Evolutionary conservation across 2,329 filamentous ascomycete species (phyloP), one percentile per base, ranked within the genome.

Genomic region (Domatiomyces catenatus): DNA sequence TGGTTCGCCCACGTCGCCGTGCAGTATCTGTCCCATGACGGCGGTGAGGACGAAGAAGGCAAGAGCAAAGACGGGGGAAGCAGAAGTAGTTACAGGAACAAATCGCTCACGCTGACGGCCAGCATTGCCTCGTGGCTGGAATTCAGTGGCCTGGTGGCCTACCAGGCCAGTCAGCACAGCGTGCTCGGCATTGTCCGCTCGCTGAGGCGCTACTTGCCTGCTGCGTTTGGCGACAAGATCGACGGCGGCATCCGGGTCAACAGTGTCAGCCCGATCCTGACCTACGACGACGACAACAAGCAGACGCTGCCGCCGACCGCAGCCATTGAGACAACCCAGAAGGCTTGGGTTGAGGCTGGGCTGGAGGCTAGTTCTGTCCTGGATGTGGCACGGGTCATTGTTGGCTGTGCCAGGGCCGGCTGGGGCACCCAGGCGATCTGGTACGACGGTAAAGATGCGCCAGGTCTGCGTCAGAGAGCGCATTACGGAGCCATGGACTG

Each of bases 41-140:
- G 61, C 42, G 53, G 62, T 7, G 51, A 57, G 0, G 53, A 52
- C 0, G 59, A 59, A 8, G 32, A 39, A 12, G 32, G 10, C 10
- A 39, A 39, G 32, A 8, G 10, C 10, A 12, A 39, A 12, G 10
- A 39, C 15, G 32, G 32, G 8, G 22, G 22, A 24, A 24, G 6
- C 22, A n/a, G n/a, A n/a, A n/a, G n/a, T n/a, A n/a, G n/a, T n/a
- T 39, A 39, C 32, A 39, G 32, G 10, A 67, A 71, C 54, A 67
- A 68, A 26, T 69, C 66, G 3, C 61, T 72, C 42, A 64, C 64
- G 0, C 60, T 72, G 8, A 64, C 71, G 19, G 67, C 68, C 44
- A 74, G 68, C 7, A 65, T 70, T 1, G 71, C 71, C 0, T 72
- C 72, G 1, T 73, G 75, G 55, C 69, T 69, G 15, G 70, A 73